phyloP scores from a whole-genome alignment of 352 stramenopile genomes.

The Chloridella minuta region DNA sequence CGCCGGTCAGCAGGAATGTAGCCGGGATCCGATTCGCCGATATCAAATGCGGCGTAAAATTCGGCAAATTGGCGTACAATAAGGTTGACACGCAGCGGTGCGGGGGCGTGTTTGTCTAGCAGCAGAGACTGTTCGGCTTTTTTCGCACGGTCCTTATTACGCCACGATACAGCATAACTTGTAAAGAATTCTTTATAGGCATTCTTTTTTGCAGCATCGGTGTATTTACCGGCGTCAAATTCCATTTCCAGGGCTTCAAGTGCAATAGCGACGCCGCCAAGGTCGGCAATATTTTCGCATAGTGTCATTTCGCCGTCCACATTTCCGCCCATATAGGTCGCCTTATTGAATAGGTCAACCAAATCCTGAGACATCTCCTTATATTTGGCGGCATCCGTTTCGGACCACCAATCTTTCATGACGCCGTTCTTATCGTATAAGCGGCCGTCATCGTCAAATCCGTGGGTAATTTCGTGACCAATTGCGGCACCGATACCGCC shows the following conservation, averaged over 20 bases:
- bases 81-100: too few relatives aligned
- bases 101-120: too few relatives aligned
- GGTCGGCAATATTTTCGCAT: conserved; percentile 42
- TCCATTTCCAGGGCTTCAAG: conserved; percentile 24
- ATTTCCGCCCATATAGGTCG: conserved; percentile 27
- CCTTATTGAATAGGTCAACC: conserved; percentile 26
- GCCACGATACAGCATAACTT: too few relatives aligned
- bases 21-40: too few relatives aligned
- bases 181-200: too few relatives aligned
- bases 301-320: conserved; percentile 39
- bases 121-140: too few relatives aligned
- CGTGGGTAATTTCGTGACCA: conserved; percentile 16
- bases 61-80: too few relatives aligned
- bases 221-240: too few relatives aligned
- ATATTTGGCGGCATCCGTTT: conserved; percentile 26
- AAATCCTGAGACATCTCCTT: conserved; percentile 28
- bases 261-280: conserved; percentile 34
- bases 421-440: conserved; percentile 15
- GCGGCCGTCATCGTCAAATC: conserved; percentile 14
- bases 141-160: too few relatives aligned
- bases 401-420: conserved; percentile 15
- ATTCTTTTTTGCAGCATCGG: too few relatives aligned
- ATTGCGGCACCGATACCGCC: conserved; percentile 16
- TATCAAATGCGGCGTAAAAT: too few relatives aligned
- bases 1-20: too few relatives aligned